Evolutionary conservation across 208 protist species (phyloP).

Genomic region (Spironucleus salmonicida): DNA sequence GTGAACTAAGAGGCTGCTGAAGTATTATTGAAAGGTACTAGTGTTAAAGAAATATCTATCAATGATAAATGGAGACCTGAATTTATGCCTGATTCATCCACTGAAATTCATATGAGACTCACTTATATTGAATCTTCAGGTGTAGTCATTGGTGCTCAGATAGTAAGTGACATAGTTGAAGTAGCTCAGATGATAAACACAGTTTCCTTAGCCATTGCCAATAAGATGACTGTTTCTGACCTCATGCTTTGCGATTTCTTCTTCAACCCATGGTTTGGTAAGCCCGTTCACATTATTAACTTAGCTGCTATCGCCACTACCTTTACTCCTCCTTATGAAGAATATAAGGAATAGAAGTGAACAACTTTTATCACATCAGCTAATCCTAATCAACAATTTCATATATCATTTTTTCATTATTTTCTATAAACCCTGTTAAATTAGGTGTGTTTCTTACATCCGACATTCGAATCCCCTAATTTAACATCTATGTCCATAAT

Average conservation of each 20-base stretch:
- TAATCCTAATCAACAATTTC: too few species aligned
- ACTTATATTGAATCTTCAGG: not conserved
- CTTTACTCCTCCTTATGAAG: too few species aligned
- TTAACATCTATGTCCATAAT: too few species aligned
- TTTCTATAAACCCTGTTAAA: too few species aligned
- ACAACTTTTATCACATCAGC: too few species aligned
- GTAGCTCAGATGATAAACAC: slow-evolving; percentile 1
- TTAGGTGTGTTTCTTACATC: too few species aligned
- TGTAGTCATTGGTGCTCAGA: not conserved
- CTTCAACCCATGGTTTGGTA: slow-evolving; percentile 13
- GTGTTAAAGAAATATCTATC: slow-evolving; percentile 1
- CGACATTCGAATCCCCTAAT: too few species aligned
- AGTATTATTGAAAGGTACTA: not conserved
- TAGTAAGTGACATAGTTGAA: not conserved
- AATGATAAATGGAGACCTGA: not conserved
- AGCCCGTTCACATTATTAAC: not conserved
- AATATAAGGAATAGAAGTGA: too few species aligned
- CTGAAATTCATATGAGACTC: not conserved
- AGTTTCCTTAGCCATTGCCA: not conserved
- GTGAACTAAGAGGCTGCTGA: not conserved
- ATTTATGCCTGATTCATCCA: slow-evolving; percentile 15
- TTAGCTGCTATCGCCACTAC: not conserved
- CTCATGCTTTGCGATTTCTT: slow-evolving; percentile 12
- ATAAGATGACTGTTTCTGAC: not conserved
- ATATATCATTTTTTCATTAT: too few species aligned